Evolutionary conservation across 2,329 filamentous ascomycete species (phyloP).

Genomic region (Neonectria sp.): DNA sequence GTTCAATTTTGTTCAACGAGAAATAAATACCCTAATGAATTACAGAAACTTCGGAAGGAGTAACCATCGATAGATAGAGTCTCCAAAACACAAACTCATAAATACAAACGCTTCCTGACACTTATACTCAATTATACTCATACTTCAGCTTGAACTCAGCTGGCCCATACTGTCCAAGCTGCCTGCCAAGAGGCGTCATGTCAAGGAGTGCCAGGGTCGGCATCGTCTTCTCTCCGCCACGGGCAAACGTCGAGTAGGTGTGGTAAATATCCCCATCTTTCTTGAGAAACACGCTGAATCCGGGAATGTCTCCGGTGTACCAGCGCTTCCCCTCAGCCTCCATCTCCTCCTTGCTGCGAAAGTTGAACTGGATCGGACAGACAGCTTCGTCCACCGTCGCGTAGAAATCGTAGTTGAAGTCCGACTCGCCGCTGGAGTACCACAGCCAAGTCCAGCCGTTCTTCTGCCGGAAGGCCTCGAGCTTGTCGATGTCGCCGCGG

Average conservation of each 20-base stretch:
- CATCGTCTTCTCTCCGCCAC: conserved; percentile 52
- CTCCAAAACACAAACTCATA: no score
- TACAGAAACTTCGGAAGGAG: neutral
- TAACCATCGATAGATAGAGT: no score
- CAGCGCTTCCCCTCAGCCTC: conserved; percentile 47
- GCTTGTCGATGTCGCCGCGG: conserved; percentile 54
- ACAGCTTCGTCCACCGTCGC: conserved; percentile 51
- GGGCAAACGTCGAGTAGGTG: conserved; percentile 54
- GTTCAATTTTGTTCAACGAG: neutral
- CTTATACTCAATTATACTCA: conserved; percentile 37
- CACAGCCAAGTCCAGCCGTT: conserved; percentile 60
- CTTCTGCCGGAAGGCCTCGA: conserved; percentile 54
- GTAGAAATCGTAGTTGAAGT: conserved; percentile 60
- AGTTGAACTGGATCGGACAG: conserved; percentile 47
- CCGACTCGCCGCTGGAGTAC: conserved; percentile 53
- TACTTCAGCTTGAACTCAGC: conserved; percentile 47
- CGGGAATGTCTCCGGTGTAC: conserved; percentile 53
- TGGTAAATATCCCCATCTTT: conserved; percentile 53
- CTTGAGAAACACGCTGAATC: conserved; percentile 55
- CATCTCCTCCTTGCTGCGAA: conserved; percentile 44
- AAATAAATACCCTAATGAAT: no score
- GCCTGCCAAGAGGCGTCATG: conserved; percentile 54
- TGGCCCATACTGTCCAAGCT: conserved; percentile 45
- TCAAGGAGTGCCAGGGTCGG: conserved; percentile 52
- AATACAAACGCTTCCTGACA: neutral